Evolutionary conservation across 208 protist species (phyloP).

Genomic region (Wallacemonas sp.): DNA sequence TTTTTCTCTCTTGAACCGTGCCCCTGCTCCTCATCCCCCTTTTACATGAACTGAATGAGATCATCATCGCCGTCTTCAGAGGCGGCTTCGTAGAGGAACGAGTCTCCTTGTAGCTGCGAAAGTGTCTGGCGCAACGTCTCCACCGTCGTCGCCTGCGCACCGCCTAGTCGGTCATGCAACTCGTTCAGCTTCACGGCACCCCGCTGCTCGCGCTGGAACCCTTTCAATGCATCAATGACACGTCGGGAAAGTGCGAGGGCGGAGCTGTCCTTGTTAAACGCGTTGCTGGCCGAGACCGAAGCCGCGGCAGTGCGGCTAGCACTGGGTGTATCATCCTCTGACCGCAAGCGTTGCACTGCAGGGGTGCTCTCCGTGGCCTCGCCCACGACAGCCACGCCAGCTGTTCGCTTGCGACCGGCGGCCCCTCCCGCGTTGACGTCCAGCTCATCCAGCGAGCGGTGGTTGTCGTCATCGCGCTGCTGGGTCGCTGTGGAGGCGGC

Average conservation of each 20-base stretch:
- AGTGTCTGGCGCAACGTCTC: constrained; percentile 45
- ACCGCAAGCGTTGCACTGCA: constrained; percentile 13
- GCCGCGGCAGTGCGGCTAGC: background rate
- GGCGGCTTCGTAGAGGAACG: constrained; percentile 70
- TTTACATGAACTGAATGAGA: constrained; percentile 75
- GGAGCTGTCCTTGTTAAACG: constrained; percentile 8
- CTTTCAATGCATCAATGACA: constrained; percentile 52
- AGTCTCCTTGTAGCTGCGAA: constrained; percentile 59
- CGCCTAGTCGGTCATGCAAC: constrained; percentile 47
- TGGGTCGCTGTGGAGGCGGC: constrained; percentile 67
- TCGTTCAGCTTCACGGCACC: constrained; percentile 47
- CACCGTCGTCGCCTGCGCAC: constrained; percentile 10
- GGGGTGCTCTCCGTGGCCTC: background rate
- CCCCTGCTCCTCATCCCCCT: no score
- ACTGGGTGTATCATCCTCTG: constrained; percentile 16
- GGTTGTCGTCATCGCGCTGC: constrained; percentile 73
- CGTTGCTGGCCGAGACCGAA: background rate
- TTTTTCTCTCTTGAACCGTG: no score
- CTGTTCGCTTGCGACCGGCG: constrained; percentile 23
- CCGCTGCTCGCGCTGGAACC: constrained; percentile 71
- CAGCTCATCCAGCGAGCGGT: constrained; percentile 35
- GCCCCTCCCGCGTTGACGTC: background rate
- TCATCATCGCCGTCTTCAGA: constrained; percentile 52
- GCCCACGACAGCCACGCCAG: constrained; percentile 3
- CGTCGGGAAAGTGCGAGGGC: constrained; percentile 28